Percentiles rank a stretch among this genome's conserved stretches.
These are phyloP conservation scores for Aspergillus candidus DNA, from an alignment of 2,329 filamentous ascomycete species.

Conservation along the genomic window DNA sequence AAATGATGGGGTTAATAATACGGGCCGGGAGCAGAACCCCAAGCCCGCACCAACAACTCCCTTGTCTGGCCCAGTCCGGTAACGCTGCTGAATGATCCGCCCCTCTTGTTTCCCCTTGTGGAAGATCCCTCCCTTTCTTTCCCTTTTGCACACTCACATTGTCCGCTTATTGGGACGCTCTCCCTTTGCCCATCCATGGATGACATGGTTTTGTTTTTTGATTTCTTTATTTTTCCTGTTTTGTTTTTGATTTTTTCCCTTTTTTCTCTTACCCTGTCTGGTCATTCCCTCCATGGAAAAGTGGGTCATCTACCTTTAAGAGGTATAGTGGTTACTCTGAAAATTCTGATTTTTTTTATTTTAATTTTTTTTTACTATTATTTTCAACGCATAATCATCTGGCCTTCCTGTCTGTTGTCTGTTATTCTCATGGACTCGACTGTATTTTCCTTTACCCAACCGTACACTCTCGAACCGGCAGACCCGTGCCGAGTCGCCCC, in stretches of 20 bases:
- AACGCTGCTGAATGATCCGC: conserved; percentile 8
- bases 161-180: conserved; percentile 17
- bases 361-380: conserved; percentile 12
- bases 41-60: conserved; percentile 11
- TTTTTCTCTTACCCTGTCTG: conserved; percentile 10
- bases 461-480: conserved; percentile 15
- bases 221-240: conserved; percentile 1
- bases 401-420: conserved; percentile 9
- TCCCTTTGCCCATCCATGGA: conserved; percentile 1
- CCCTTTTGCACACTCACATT: conserved; percentile 12
- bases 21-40: conserved; percentile 16
- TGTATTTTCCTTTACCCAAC: conserved; percentile 2
- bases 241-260: conserved; percentile 1
- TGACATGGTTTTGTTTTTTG: conserved; percentile 1
- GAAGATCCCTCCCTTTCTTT: not conserved
- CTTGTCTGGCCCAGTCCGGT: conserved; percentile 11
- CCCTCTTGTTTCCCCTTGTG: conserved; percentile 7
- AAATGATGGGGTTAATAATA: too few relatives aligned
- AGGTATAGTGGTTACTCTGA: conserved; percentile 9
- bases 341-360: conserved; percentile 17
- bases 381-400: not conserved
- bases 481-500: conserved; percentile 16
- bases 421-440: conserved; percentile 11
- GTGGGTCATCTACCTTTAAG: conserved; percentile 7
- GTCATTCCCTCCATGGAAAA: conserved; percentile 9